These are phyloP conservation scores for Cutaneotrichosporon sp. DNA, from an alignment of 1,284 basidiomycete species.

Conservation along the genomic window DNA sequence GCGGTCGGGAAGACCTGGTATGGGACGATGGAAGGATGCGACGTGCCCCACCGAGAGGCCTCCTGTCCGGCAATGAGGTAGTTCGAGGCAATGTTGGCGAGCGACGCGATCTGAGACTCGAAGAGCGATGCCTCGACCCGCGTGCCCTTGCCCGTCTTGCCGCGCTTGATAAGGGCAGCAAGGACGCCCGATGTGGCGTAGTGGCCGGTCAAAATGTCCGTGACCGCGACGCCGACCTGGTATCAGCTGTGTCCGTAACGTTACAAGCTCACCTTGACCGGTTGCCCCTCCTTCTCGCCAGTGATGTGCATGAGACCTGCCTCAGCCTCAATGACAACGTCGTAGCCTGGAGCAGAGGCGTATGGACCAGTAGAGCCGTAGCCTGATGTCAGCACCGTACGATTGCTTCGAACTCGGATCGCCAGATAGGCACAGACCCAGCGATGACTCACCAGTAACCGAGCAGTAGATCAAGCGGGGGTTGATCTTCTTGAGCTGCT, in stretches of 20 bases:
- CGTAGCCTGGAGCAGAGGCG: slow-evolving; percentile 75
- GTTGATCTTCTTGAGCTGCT: slow-evolving; percentile 74
- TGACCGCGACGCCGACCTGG: slow-evolving; percentile 76
- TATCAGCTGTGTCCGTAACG: not conserved
- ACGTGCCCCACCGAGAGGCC: slow-evolving; percentile 81
- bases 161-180: slow-evolving; percentile 76
- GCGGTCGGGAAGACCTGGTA: slow-evolving; percentile 87
- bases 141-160: slow-evolving; percentile 78
- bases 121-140: slow-evolving; percentile 89
- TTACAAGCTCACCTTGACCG: slow-evolving; percentile 59
- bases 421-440: not conserved
- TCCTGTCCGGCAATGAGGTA: slow-evolving; percentile 84
- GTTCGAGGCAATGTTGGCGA: slow-evolving; percentile 90
- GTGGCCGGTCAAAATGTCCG: slow-evolving; percentile 71
- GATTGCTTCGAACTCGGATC: not conserved
- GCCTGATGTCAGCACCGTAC: slow-evolving; percentile 52
- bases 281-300: slow-evolving; percentile 79
- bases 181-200: slow-evolving; percentile 90
- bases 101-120: slow-evolving; percentile 78
- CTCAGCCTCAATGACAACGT: slow-evolving; percentile 85
- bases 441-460: slow-evolving; percentile 64
- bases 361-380: slow-evolving; percentile 93
- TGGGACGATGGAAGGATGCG: slow-evolving; percentile 82
- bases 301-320: slow-evolving; percentile 95
- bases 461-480: slow-evolving; percentile 80